Evolutionary conservation across 768 basidiomycete genomes (phyloP).

Genomic region (Cyclocybe cylindracea): DNA sequence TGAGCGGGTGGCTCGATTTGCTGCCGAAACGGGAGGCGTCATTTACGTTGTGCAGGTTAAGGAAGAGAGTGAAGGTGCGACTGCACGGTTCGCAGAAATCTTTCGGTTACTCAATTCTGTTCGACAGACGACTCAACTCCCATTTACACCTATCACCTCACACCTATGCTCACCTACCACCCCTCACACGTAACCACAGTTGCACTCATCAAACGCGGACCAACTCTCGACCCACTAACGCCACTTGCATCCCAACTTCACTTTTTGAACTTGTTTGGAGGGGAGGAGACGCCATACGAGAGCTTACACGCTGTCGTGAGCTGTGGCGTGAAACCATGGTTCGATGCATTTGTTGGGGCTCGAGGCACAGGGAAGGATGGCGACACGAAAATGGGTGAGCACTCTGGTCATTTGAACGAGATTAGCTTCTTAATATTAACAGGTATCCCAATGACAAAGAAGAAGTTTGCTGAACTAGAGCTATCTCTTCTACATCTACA

Average conservation of each 20-base stretch:
- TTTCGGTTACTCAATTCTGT: slow-evolving; percentile 4
- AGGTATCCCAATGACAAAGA: slow-evolving; percentile 97
- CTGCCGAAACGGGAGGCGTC: slow-evolving; percentile 72
- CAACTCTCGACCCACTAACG: slow-evolving; percentile 75
- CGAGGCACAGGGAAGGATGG: slow-evolving; percentile 73
- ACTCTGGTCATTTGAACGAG: neutral
- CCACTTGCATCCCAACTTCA: slow-evolving; percentile 88
- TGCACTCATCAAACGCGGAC: slow-evolving; percentile 91
- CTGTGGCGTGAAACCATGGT: slow-evolving; percentile 95
- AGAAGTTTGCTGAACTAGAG: slow-evolving; percentile 98
- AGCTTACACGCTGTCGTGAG: slow-evolving; percentile 94
- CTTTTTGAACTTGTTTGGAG: slow-evolving; percentile 88
- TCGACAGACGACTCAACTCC: slow-evolving; percentile 62
- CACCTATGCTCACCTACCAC: slow-evolving; percentile 77
- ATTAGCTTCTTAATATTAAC: neutral
- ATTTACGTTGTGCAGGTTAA: slow-evolving; percentile 82
- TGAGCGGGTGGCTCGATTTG: slow-evolving; percentile 75
- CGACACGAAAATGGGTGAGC: slow-evolving; percentile 76
- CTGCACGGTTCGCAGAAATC: slow-evolving; percentile 7
- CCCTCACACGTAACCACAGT: slow-evolving; percentile 81
- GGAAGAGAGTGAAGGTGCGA: slow-evolving; percentile 73
- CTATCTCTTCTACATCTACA: slow-evolving; percentile 92
- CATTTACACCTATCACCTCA: slow-evolving; percentile 67
- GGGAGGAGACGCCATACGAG: slow-evolving; percentile 91
- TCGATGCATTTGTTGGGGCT: slow-evolving; percentile 94